Evolutionary conservation across 441 rosid genomes (phyloP).

Genomic region (Pelargonium citronellum): DNA sequence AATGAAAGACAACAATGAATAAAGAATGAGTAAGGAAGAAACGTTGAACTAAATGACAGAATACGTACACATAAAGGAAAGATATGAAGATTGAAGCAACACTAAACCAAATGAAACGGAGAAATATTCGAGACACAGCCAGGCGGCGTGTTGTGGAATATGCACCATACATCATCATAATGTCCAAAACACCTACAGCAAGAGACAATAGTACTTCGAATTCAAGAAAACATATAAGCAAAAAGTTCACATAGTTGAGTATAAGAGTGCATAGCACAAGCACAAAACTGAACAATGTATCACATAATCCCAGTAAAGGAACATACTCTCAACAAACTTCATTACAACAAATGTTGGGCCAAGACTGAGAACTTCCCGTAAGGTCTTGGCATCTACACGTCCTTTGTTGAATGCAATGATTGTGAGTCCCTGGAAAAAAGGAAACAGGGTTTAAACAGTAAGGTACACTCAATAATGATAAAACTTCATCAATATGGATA

Average conservation of each 20-base stretch:
- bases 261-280: no score
- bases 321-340: conserved; percentile 88
- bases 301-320: not conserved
- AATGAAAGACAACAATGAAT: not conserved
- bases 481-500: not conserved
- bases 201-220: conserved; percentile 11
- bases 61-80: conserved; percentile 90
- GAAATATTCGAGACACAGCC: conserved; percentile 79
- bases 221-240: no score
- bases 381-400: conserved; percentile 42
- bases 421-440: conserved; percentile 60
- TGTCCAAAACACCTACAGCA: conserved; percentile 76
- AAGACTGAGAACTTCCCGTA: conserved; percentile 75
- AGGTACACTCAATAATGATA: conserved; percentile 3
- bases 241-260: not conserved
- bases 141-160: conserved; percentile 75
- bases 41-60: conserved; percentile 13
- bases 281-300: not conserved
- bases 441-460: conserved; percentile 11
- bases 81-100: conserved; percentile 67
- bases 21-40: conserved; percentile 20
- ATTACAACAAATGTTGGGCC: conserved; percentile 95
- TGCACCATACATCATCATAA: conserved; percentile 95
- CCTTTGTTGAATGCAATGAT: conserved; percentile 77
- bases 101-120: conserved; percentile 83